phyloP scores from a whole-genome alignment of 805 yeast species.

The Yarrowia sp. region DNA sequence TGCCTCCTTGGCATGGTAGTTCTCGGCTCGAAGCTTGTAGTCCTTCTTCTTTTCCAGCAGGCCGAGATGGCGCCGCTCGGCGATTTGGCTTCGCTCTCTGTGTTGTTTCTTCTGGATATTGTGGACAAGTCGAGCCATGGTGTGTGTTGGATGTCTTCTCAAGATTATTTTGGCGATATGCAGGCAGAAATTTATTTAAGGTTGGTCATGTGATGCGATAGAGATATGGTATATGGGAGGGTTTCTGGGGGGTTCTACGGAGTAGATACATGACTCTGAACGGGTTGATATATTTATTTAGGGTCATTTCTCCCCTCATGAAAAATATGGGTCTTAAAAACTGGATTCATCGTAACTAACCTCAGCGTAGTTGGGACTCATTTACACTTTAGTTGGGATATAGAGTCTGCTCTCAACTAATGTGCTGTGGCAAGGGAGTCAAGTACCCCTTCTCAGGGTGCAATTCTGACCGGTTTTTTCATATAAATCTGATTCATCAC shows the following conservation, averaged over 20 bases:
- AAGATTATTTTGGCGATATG: slow-evolving; percentile 17
- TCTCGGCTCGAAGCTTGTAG: slow-evolving; percentile 65
- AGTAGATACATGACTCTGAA: too few species aligned
- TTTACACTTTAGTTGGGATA: too few species aligned
- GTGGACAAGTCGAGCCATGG: slow-evolving; percentile 43
- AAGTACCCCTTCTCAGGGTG: too few species aligned
- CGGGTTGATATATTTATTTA: too few species aligned
- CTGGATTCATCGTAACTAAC: too few species aligned
- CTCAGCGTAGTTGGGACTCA: too few species aligned
- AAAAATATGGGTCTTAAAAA: too few species aligned
- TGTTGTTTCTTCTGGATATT: slow-evolving; percentile 96
- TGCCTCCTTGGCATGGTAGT: slow-evolving; percentile 58
- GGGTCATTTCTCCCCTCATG: too few species aligned
- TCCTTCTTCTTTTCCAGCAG: slow-evolving; percentile 91
- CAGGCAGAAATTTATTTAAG: slow-evolving; percentile 13
- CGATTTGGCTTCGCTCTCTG: slow-evolving; percentile 86
- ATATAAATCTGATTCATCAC: too few species aligned
- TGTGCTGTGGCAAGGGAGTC: too few species aligned
- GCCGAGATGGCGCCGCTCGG: slow-evolving; percentile 70
- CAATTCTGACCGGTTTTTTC: too few species aligned
- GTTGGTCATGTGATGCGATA: not conserved
- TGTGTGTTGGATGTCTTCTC: not conserved
- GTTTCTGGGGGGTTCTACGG: not conserved
- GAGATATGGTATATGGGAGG: not conserved
- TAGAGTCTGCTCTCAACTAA: too few species aligned